Evolutionary conservation across 2,329 filamentous ascomycete species (phyloP).

Genomic region (Fusarium foetens): DNA sequence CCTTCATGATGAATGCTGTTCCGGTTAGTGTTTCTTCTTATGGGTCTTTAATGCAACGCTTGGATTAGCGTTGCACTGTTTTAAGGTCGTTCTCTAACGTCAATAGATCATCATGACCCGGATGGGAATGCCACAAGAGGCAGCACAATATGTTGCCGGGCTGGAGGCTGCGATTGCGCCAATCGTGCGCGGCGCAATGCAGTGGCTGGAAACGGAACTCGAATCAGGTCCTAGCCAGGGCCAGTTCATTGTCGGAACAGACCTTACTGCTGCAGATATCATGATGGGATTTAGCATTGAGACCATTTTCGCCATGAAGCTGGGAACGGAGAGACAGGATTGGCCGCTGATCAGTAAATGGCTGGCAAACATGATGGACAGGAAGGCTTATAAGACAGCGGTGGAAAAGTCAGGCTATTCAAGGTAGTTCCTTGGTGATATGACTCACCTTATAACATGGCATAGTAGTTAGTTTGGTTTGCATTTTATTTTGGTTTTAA

Average conservation of each 20-base stretch:
- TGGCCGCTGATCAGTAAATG: neutral
- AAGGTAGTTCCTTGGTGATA: accelerated
- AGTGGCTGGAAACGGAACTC: neutral
- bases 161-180: neutral
- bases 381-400: neutral
- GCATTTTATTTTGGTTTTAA: accelerated
- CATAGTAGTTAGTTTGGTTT: neutral
- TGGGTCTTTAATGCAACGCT: neutral
- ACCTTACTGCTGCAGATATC: neutral
- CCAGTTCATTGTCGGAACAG: neutral
- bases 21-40: neutral
- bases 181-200: neutral
- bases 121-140: neutral
- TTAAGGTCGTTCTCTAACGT: accelerated
- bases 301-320: neutral
- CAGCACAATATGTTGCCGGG: neutral
- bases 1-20: neutral
- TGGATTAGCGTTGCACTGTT: neutral
- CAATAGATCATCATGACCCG: neutral
- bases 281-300: neutral
- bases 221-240: neutral
- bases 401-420: neutral
- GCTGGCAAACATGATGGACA: neutral
- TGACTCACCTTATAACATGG: accelerated
- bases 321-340: accelerated